Base-by-base conservation (phyloP, 306 rosid genomes). In the Malus orientalis region DNA sequence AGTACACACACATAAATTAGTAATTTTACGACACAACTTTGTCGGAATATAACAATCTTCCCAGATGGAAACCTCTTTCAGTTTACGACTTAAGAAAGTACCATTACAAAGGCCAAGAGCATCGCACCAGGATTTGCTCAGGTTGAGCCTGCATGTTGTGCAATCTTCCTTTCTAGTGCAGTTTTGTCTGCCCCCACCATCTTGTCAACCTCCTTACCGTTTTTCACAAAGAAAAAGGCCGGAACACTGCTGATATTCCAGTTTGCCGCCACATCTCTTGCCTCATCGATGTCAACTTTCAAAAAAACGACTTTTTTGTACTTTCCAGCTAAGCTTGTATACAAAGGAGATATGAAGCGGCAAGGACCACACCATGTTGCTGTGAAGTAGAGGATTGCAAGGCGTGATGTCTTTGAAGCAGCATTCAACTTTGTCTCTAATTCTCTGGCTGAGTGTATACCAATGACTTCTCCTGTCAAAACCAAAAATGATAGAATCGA, bases 311-410 rank as follows among this genome's bases (percentile, higher is more conserved):
- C 84, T 70, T 87, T 89, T 49, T 86, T 87, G 83, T 90, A 78
- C 87, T 87, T 85, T n/a, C 79, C 91, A 65, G 96, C 96, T 86
- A 93, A 85, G 86, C 82, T 87, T 75, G 89, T 84, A 79, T 77
- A 93, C 20, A 86, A 65, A 57, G 97, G 96, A n/a, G 90, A 84
- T 69, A 93, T 84, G 73, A 84, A 53, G 67, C 91, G 96, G 82
- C 97, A 93, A 29, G 97, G 97, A 61, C 97, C 97, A 55, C 97
- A 93, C 97, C 97, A 93, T 20, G 90, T 82, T 73, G 97, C 96
- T n/a, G 97, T 93, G 70, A 93, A 93, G 74, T 93, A 93, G 76
- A 93, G 85, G 71, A 93, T 79, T 29, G 94, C 74, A 74, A 90
- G 75, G 40, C 97, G 88, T 53, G 90, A 87, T 58, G 90, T 79